These are phyloP conservation scores for Trapa bicornis DNA, from an alignment of 345 rosid species.

Conservation along the genomic window DNA sequence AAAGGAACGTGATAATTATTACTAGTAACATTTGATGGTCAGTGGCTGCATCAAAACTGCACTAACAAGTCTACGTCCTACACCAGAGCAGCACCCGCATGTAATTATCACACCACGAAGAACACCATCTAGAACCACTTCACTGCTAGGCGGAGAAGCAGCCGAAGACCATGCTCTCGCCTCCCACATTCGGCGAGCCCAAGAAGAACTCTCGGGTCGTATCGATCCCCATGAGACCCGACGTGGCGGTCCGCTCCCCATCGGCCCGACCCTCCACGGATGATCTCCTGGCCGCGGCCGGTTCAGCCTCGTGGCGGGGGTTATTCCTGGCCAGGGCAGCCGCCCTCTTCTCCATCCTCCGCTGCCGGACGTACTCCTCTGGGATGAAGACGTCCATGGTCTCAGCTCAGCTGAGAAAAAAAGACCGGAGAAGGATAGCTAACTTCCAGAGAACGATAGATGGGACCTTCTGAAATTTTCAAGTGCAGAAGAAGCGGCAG, in stretches of 20 bases:
- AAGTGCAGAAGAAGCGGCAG: neutral
- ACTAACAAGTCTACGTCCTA: too few species aligned
- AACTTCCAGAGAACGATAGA: neutral
- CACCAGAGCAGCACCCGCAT: too few species aligned
- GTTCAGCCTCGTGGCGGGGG: conserved; percentile 3
- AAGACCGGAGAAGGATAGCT: neutral
- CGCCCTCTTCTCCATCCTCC: conserved; percentile 42
- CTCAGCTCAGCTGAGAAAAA: neutral
- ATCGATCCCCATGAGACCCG: neutral
- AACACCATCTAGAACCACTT: too few species aligned
- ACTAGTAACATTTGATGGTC: neutral
- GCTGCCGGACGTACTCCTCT: conserved; percentile 46
- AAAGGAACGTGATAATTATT: too few species aligned
- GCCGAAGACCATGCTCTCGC: conserved; percentile 5
- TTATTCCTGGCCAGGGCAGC: conserved; percentile 17
- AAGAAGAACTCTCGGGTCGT: neutral
- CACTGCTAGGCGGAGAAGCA: conserved; percentile 10
- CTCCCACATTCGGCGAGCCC: neutral
- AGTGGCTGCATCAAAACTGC: neutral
- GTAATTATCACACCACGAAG: too few species aligned
- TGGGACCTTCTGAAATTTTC: neutral
- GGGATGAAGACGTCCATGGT: conserved; percentile 55
- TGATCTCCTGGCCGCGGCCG: neutral
- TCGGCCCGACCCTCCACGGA: too few species aligned
- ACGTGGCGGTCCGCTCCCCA: neutral